Evolutionary conservation across 495 filamentous ascomycete genomes (phyloP).

Genomic region (Aeminium ludgeri): DNA sequence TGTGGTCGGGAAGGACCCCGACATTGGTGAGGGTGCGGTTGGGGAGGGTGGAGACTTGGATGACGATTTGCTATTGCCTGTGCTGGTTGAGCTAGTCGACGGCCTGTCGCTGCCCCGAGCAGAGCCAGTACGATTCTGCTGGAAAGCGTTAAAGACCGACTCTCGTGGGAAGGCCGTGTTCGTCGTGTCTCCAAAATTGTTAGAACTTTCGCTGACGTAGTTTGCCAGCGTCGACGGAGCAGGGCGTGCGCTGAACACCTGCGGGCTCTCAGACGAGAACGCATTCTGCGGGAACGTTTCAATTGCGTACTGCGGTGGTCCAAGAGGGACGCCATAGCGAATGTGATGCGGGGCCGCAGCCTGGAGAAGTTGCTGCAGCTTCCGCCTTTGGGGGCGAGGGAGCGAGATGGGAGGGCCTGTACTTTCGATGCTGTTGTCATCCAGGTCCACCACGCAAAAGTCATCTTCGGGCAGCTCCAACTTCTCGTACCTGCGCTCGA

Average conservation of each 20-base stretch:
- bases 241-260: constrained; percentile 56
- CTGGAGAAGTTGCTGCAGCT: constrained; percentile 75
- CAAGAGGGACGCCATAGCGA: constrained; percentile 67
- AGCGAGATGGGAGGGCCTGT: constrained; percentile 54
- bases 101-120: constrained; percentile 54
- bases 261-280: constrained; percentile 70
- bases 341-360: constrained; percentile 78
- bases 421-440: constrained; percentile 74
- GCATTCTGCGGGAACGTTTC: constrained; percentile 82
- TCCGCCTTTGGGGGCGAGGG: constrained; percentile 76
- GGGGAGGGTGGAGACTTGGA: constrained; percentile 60
- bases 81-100: constrained; percentile 55
- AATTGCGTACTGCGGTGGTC: constrained; percentile 83
- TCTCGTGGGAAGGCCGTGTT: constrained; percentile 28
- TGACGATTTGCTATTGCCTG: constrained; percentile 22
- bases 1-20: constrained; percentile 57
- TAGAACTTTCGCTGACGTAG: constrained; percentile 74
- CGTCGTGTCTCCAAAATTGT: constrained; percentile 52
- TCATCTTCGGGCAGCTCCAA: constrained; percentile 91
- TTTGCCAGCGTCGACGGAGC: constrained; percentile 57
- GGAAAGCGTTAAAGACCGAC: constrained; percentile 78
- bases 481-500: constrained; percentile 84
- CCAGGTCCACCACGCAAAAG: constrained; percentile 85
- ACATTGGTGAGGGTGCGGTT: constrained; percentile 53
- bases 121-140: constrained; percentile 53